These are phyloP conservation scores for Mitragyna speciosa DNA, from an alignment of 257 asterid species.

Conservation along the genomic window DNA sequence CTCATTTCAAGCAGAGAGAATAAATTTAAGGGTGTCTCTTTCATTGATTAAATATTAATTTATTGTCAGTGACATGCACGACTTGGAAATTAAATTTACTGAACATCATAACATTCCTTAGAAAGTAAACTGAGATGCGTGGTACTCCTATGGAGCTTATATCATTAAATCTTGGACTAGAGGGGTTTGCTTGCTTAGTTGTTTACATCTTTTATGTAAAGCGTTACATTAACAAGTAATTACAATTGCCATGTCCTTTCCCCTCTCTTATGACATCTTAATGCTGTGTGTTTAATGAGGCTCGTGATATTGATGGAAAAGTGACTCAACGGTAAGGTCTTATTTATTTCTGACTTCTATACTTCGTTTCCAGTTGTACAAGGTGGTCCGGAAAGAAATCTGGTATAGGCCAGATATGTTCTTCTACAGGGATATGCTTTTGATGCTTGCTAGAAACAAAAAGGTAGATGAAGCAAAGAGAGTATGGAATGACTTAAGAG, in stretches of 20 bases:
- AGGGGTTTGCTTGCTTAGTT: too few species aligned
- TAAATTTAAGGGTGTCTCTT: too few species aligned
- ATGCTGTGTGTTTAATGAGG: background rate
- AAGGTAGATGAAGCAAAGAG: constrained; percentile 56
- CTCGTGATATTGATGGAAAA: background rate
- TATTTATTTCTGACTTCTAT: background rate
- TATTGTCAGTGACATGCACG: too few species aligned
- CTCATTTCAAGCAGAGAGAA: too few species aligned
- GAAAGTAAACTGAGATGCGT: background rate
- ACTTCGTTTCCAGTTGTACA: constrained; percentile 52
- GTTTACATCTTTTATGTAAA: too few species aligned
- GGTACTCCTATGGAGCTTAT: too few species aligned
- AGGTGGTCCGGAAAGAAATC: constrained; percentile 73
- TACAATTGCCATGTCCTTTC: too few species aligned
- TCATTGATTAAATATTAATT: too few species aligned
- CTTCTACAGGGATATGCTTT: constrained; percentile 86
- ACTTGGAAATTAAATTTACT: too few species aligned
- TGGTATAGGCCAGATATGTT: constrained; percentile 98
- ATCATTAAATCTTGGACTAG: too few species aligned
- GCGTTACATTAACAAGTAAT: too few species aligned
- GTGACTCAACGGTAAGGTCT: background rate
- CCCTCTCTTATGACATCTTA: background rate
- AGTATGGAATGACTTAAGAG: constrained; percentile 85
- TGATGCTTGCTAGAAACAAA: constrained; percentile 93
- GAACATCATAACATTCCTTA: background rate